Evolutionary conservation across 176 grass and related monocot species (phyloP).

Genomic region (Raddia guianensis): DNA sequence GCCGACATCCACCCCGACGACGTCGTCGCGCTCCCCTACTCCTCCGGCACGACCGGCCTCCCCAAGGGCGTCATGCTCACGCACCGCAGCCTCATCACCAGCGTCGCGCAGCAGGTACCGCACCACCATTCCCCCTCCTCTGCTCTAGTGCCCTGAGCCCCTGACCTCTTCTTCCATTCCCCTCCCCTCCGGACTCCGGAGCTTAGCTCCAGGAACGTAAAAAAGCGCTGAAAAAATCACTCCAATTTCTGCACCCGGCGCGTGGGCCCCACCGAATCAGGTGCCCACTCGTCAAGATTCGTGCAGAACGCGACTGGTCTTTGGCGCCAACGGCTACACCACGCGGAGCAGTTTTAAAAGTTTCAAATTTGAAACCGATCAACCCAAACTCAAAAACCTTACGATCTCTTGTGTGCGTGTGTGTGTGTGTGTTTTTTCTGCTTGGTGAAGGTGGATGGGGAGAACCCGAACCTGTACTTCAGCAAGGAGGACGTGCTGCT

Average conservation of each 20-base stretch:
- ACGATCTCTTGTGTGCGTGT: no score
- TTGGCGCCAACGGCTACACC: not conserved
- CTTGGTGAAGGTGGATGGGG: conserved; percentile 45
- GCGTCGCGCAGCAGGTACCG: conserved; percentile 82
- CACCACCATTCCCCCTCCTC: not conserved
- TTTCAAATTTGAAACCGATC: no score
- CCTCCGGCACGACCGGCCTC: conserved; percentile 79
- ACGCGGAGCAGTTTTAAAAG: not conserved
- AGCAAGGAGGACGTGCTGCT: conserved; percentile 69
- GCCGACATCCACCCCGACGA: conserved; percentile 64
- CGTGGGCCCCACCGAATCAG: not conserved
- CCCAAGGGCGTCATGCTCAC: conserved; percentile 98
- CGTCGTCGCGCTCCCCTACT: conserved; percentile 80
- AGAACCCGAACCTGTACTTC: conserved; percentile 91
- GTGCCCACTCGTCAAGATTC: not conserved
- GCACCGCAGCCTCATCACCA: conserved; percentile 93
- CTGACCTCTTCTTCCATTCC: not conserved
- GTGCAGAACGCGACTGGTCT: not conserved
- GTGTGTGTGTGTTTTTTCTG: not conserved
- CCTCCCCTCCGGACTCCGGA: not conserved
- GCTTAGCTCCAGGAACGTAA: not conserved
- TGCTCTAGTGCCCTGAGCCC: not conserved
- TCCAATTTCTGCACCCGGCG: no score
- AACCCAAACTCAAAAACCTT: no score
- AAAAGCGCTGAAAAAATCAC: not conserved